These are phyloP conservation scores for Backusella tarrabulga DNA, from an alignment of 192 early-diverging fungal species.

Conservation along the genomic window DNA sequence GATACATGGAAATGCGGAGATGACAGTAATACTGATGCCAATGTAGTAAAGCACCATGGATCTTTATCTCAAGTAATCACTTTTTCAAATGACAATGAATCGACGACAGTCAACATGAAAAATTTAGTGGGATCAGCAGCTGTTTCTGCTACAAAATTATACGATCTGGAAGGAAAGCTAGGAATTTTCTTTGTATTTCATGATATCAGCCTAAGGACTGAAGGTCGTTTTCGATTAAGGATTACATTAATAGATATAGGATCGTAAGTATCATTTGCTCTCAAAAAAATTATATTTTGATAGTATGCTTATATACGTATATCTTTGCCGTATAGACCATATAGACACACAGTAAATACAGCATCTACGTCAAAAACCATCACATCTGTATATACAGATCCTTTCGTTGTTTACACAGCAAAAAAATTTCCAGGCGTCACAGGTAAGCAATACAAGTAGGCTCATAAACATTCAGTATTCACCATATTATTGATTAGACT, in stretches of 20 bases:
- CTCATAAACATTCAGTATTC: background rate
- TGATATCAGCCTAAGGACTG: slow-evolving; percentile 73
- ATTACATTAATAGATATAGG: slow-evolving; percentile 67
- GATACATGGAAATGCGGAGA: background rate
- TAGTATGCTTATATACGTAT: background rate
- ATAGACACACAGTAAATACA: slow-evolving; percentile 10
- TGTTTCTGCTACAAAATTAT: slow-evolving; percentile 65
- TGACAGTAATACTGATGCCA: background rate
- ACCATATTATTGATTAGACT: slow-evolving; percentile 42
- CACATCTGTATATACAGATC: slow-evolving; percentile 57
- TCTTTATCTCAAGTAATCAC: slow-evolving; percentile 13
- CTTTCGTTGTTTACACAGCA: slow-evolving; percentile 71
- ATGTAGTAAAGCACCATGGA: background rate
- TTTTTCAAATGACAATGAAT: slow-evolving; percentile 1
- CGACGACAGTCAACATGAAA: slow-evolving; percentile 39
- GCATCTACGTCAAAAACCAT: slow-evolving; percentile 26
- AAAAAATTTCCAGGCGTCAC: slow-evolving; percentile 77
- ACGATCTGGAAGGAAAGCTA: slow-evolving; percentile 59
- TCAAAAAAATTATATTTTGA: slow-evolving; percentile 28
- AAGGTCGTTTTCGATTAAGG: slow-evolving; percentile 68
- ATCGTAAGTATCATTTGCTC: slow-evolving; percentile 40
- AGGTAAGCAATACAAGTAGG: slow-evolving; percentile 7
- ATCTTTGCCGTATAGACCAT: background rate
- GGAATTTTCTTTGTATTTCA: slow-evolving; percentile 82
- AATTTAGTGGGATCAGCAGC: slow-evolving; percentile 72